Conservation (phyloP, 1,284 basidiomycete genomes). For the Tilletiopsis washingtonensis region DNA sequence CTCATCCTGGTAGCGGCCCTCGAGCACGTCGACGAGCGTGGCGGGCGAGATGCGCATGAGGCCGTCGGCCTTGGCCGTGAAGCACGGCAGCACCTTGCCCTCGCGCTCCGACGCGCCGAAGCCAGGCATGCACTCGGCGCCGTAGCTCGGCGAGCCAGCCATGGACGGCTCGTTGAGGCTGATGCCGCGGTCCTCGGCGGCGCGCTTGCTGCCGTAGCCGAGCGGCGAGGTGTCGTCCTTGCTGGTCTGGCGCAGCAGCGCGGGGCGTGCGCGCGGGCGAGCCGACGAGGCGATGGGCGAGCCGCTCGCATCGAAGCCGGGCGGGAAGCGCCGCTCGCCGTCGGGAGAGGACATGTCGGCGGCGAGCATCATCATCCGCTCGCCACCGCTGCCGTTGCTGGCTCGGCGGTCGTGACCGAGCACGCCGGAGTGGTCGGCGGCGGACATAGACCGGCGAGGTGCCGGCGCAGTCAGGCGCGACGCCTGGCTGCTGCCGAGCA, state of each 20-base stretch:
- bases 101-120: slow-evolving; percentile 49
- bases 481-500: slow-evolving; percentile 15
- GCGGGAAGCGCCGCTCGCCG: background rate
- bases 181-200: slow-evolving; percentile 8
- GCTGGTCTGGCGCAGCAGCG: slow-evolving; percentile 21
- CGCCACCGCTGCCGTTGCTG: background rate
- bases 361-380: background rate
- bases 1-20: slow-evolving; percentile 32
- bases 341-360: background rate
- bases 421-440: slow-evolving; percentile 14
- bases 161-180: background rate
- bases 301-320: slow-evolving; percentile 19
- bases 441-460: slow-evolving; percentile 25
- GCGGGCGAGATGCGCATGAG: slow-evolving; percentile 76
- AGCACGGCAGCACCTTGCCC: slow-evolving; percentile 89
- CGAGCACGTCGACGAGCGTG: slow-evolving; percentile 52
- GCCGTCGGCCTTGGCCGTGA: slow-evolving; percentile 85
- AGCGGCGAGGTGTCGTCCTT: slow-evolving; percentile 39
- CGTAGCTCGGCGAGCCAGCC: background rate
- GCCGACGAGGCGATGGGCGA: slow-evolving; percentile 24
- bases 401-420: background rate
- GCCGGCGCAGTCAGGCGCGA: slow-evolving; percentile 24
- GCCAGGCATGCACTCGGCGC: slow-evolving; percentile 21
- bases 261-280: slow-evolving; percentile 11
- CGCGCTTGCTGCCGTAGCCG: slow-evolving; percentile 24